These are phyloP conservation scores for Pichia deserticola DNA, from an alignment of 805 yeast species.

Conservation along the genomic window DNA sequence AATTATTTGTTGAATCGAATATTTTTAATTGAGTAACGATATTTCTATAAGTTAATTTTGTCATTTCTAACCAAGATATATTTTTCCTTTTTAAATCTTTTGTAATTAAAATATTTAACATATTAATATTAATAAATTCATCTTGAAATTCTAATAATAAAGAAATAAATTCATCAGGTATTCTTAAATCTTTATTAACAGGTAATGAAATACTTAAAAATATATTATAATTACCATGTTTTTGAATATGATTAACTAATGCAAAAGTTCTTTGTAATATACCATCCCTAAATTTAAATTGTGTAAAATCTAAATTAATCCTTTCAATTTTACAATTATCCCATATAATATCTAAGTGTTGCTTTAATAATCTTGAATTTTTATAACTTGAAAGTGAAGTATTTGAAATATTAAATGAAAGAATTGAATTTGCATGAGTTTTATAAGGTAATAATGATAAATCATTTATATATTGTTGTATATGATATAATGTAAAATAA, in stretches of 20 bases:
- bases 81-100: constrained; percentile 5
- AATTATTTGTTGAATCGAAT: neutral
- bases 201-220: constrained; percentile 7
- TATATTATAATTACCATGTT: constrained; percentile 4
- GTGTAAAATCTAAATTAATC: constrained; percentile 8
- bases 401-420: constrained; percentile 4
- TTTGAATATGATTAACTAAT: constrained; percentile 5
- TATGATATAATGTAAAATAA: constrained; percentile 3
- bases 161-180: neutral
- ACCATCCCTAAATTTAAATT: constrained; percentile 3
- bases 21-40: neutral
- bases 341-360: constrained; percentile 6
- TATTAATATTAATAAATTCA: constrained; percentile 5
- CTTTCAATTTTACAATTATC: constrained; percentile 6
- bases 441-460: neutral
- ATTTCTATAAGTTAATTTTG: neutral
- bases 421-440: constrained; percentile 1
- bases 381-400: constrained; percentile 3
- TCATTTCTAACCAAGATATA: constrained; percentile 5
- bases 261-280: neutral
- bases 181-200: neutral
- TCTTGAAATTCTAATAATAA: neutral
- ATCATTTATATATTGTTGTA: constrained; percentile 6
- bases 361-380: neutral
- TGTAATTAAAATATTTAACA: constrained; percentile 5